Evolutionary conservation across 1,284 basidiomycete genomes (phyloP).

Genomic region (Cryptococcus maquisensis): DNA sequence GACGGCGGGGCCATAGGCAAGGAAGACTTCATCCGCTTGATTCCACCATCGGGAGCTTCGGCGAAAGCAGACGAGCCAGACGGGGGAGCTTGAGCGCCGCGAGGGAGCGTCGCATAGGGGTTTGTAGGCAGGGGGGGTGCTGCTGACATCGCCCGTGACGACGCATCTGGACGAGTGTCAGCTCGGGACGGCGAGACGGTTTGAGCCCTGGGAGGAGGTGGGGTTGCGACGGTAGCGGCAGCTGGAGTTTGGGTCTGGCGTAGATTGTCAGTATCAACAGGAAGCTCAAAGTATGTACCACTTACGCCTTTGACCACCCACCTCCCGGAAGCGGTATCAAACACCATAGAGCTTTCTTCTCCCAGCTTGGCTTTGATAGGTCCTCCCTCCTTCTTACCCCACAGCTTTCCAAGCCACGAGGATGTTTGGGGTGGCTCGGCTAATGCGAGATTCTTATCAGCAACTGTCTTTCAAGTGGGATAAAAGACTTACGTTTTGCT

Average conservation of each 20-base stretch:
- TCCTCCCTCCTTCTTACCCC: slow-evolving; percentile 58
- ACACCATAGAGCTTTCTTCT: slow-evolving; percentile 86
- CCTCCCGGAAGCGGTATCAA: slow-evolving; percentile 86
- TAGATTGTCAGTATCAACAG: slow-evolving; percentile 7
- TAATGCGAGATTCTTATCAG: not conserved
- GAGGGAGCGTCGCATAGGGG: not conserved
- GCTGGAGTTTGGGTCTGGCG: slow-evolving; percentile 57
- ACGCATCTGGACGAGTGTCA: slow-evolving; percentile 56
- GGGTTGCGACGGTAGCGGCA: slow-evolving; percentile 49
- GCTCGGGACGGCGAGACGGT: slow-evolving; percentile 68
- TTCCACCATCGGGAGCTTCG: slow-evolving; percentile 43
- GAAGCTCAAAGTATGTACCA: slow-evolving; percentile 1
- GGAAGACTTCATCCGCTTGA: slow-evolving; percentile 45
- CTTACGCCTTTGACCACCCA: slow-evolving; percentile 94
- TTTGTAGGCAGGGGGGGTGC: slow-evolving; percentile 14
- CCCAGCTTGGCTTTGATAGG: slow-evolving; percentile 89
- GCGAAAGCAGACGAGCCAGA: slow-evolving; percentile 39
- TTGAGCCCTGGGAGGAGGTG: slow-evolving; percentile 63
- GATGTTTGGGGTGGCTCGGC: slow-evolving; percentile 11
- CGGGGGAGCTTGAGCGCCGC: not conserved
- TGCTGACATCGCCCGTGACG: slow-evolving; percentile 46
- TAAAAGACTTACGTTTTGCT: slow-evolving; percentile 11
- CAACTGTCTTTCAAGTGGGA: not conserved
- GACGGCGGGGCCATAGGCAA: slow-evolving; percentile 33
- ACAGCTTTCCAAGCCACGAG: slow-evolving; percentile 79